Evolutionary conservation across 148 eudicot species (phyloP).

Genomic region (Persicaria maculosa): DNA sequence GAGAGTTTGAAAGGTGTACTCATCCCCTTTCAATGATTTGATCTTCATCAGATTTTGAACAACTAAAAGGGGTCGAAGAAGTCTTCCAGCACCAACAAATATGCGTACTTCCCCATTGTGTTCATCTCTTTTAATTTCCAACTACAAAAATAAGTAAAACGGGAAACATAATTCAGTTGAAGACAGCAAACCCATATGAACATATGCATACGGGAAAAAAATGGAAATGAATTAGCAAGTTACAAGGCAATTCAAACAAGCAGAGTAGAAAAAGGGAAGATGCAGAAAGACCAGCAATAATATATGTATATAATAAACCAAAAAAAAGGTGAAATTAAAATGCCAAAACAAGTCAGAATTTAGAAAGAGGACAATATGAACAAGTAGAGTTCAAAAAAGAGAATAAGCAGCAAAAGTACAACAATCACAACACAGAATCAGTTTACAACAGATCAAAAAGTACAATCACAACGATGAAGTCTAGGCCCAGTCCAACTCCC

Average conservation of each 20-base stretch:
- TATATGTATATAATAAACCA: background rate
- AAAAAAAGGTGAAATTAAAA: background rate
- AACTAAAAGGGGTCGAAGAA: constrained; percentile 82
- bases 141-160: constrained; percentile 25
- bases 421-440: background rate
- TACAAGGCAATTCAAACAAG: too few relatives aligned
- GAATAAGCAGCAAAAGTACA: background rate
- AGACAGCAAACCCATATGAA: background rate
- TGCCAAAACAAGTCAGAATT: background rate
- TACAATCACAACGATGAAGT: background rate
- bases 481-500: background rate
- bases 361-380: background rate
- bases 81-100: constrained; percentile 82
- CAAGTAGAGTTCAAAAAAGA: background rate
- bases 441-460: background rate
- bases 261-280: too few relatives aligned
- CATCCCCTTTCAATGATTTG: constrained; percentile 56
- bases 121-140: constrained; percentile 73
- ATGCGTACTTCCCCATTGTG: constrained; percentile 73
- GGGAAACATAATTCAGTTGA: background rate
- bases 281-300: background rate
- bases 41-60: constrained; percentile 62
- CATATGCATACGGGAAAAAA: background rate
- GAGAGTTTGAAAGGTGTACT: constrained; percentile 54
- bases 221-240: background rate